Conservation (phyloP, 2,329 filamentous ascomycete genomes). For the Aspergillus japonicus region DNA sequence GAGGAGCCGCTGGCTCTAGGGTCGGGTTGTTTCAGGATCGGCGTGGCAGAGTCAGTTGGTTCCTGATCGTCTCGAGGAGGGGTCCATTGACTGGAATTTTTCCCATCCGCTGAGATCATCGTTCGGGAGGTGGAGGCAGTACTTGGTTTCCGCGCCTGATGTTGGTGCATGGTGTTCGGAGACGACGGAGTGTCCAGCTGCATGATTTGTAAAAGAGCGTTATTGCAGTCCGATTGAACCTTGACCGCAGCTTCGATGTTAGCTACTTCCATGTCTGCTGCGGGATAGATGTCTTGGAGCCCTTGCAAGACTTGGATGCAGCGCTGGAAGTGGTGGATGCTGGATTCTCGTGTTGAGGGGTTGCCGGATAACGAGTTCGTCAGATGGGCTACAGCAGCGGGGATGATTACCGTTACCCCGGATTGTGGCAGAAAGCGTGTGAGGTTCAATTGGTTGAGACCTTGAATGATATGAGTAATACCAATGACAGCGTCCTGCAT, state of each 20-base stretch:
- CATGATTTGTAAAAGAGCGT: conserved; percentile 35
- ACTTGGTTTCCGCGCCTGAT: conserved; percentile 15
- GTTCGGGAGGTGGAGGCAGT: conserved; percentile 14
- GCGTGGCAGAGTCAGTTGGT: neutral
- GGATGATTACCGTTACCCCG: conserved; percentile 79
- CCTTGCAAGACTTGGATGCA: conserved; percentile 84
- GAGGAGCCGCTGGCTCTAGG: neutral
- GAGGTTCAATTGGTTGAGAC: conserved; percentile 67
- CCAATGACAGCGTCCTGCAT: conserved; percentile 79
- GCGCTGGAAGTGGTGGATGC: conserved; percentile 73
- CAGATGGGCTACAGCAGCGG: conserved; percentile 85
- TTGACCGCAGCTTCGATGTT: conserved; percentile 37
- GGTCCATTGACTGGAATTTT: conserved; percentile 11
- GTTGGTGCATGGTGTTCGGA: conserved; percentile 7
- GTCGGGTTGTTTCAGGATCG: neutral
- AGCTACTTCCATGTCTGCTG: conserved; percentile 68
- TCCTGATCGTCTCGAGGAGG: conserved; percentile 10
- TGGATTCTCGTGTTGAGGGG: conserved; percentile 65
- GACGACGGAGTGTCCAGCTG: conserved; percentile 23
- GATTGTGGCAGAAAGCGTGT: conserved; percentile 78
- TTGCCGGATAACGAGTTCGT: conserved; percentile 79
- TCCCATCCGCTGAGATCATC: conserved; percentile 8
- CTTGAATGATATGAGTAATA: conserved; percentile 75
- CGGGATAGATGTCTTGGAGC: conserved; percentile 79
- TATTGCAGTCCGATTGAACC: conserved; percentile 28